These are phyloP conservation scores for Plasmodium sp. DNA, from an alignment of 169 alveolate genomes.

Conservation along the genomic window DNA sequence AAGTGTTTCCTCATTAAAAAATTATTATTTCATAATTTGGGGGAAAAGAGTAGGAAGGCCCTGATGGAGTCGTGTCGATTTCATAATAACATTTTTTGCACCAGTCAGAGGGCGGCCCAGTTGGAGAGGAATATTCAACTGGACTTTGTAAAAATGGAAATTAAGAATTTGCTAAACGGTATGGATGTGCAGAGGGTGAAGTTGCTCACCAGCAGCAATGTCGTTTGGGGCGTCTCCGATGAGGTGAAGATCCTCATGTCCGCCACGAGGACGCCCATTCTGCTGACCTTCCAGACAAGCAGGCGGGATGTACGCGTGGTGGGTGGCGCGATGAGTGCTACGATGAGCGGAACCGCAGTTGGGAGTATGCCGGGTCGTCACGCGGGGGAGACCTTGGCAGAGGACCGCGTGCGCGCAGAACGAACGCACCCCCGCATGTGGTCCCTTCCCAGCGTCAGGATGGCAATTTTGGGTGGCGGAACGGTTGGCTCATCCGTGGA, in stretches of 20 bases:
- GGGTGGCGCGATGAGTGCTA: too few relatives aligned
- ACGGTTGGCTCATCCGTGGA: neutral
- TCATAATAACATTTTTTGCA: constrained; percentile 38
- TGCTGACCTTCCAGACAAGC: constrained; percentile 12
- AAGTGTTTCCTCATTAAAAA: constrained; percentile 58
- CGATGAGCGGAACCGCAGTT: neutral
- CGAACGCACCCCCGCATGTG: neutral
- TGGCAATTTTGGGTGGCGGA: neutral
- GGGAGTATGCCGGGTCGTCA: neutral
- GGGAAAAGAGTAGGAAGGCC: neutral
- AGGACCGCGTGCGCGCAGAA: neutral
- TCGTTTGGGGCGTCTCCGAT: constrained; percentile 27
- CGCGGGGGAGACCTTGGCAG: neutral
- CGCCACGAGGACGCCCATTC: constrained; percentile 60
- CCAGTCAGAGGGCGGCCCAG: constrained; percentile 38
- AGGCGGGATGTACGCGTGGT: neutral
- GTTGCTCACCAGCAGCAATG: constrained; percentile 33
- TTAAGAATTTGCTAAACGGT: constrained; percentile 23
- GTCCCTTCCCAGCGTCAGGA: neutral
- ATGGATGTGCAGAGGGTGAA: constrained; percentile 18
- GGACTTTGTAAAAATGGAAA: constrained; percentile 50
- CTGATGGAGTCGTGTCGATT: constrained; percentile 47
- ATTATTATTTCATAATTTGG: constrained; percentile 38
- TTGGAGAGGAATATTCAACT: constrained; percentile 36
- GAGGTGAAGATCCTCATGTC: constrained; percentile 59